These are phyloP conservation scores for Epichloe sp. DNA, from an alignment of 2,329 filamentous ascomycete genomes.

Conservation along the genomic window DNA sequence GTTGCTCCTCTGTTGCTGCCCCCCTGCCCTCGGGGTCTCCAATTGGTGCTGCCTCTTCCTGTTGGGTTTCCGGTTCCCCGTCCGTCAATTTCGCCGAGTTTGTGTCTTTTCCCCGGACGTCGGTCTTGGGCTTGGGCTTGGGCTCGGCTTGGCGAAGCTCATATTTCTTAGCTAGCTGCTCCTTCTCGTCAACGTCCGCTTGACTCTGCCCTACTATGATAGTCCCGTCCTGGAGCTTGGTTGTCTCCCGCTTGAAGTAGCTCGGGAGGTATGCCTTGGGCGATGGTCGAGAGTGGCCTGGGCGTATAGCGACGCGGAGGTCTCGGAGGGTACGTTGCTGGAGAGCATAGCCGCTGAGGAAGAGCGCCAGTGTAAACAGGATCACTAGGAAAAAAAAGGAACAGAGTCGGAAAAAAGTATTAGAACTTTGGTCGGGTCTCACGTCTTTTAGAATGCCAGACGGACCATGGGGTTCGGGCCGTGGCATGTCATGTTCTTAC, in stretches of 20 bases:
- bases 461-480: neutral
- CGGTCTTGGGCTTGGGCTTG: constrained; percentile 1
- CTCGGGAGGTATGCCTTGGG: constrained; percentile 39
- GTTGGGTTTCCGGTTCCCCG: neutral
- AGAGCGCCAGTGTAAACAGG: constrained; percentile 68
- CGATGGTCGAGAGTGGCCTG: constrained; percentile 28
- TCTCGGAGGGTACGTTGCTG: constrained; percentile 76
- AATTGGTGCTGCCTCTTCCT: constrained; percentile 7
- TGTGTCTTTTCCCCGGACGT: neutral
- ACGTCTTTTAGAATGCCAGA: neutral
- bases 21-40: constrained; percentile 3
- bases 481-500: constrained; percentile 28
- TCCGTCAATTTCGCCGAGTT: neutral
- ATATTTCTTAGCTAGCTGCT: constrained; percentile 7
- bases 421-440: neutral
- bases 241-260: constrained; percentile 31
- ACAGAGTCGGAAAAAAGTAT: constrained; percentile 9
- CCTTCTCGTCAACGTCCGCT: constrained; percentile 16
- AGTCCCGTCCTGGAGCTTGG: constrained; percentile 33
- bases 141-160: constrained; percentile 14
- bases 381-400: constrained; percentile 37
- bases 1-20: constrained; percentile 14
- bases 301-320: constrained; percentile 59
- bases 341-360: constrained; percentile 74
- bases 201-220: constrained; percentile 27